Evolutionary conservation across 2,329 filamentous ascomycete species (phyloP), one percentile per base, ranked within the genome.

Genomic region (Aspergillus sp.): DNA sequence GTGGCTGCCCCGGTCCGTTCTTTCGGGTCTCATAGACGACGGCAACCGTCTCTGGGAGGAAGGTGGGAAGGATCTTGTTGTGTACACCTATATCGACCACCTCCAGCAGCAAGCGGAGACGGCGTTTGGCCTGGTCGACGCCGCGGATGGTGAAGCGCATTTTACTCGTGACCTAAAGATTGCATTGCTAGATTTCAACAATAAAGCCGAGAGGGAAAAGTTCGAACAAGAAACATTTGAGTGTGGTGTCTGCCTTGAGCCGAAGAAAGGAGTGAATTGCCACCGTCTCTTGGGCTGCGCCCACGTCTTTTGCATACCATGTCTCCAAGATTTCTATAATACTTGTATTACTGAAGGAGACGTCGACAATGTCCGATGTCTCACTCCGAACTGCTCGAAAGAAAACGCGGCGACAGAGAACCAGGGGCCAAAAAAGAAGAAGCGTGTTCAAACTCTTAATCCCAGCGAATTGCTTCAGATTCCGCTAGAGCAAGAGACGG

Each of bases 291-390:
- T 82, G 28, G 77, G 80, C 37, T 98, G 91, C 57, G 78, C 76
- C 0, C 89, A 98, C 54, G 86, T 96, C 24, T 98, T 96, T 53
- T 98, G 91, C 57, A 65, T 80, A 12, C 60, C 75, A n/a, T 98
- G 91, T 51, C 67, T 98, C 2, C 80, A 84, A 41, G 85, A 89
- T 47, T 95, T 89, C 47, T 96, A 93, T 68, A 85, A 81, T 45
- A 80, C 78, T 42, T 86, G 85, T 44, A 95, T 98, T 48, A 76
- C 69, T 0, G 84, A 93, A 51, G 91, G 91, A 1, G 80, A 93
- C 48, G 67, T 98, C 12, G 69, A 77, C 30, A 74, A 75, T 5
- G 80, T 98, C 17, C 80, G 80, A 41, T 98, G 91, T 51, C 68
- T 93, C 17, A 72, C 80, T 8, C 85, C 86, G 0, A 74, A 75